Percentiles rank a stretch among this genome's conserved stretches.
Evolutionary conservation across 176 grass and related monocot species (phyloP).

Genomic region (Triticum dicoccoides): DNA sequence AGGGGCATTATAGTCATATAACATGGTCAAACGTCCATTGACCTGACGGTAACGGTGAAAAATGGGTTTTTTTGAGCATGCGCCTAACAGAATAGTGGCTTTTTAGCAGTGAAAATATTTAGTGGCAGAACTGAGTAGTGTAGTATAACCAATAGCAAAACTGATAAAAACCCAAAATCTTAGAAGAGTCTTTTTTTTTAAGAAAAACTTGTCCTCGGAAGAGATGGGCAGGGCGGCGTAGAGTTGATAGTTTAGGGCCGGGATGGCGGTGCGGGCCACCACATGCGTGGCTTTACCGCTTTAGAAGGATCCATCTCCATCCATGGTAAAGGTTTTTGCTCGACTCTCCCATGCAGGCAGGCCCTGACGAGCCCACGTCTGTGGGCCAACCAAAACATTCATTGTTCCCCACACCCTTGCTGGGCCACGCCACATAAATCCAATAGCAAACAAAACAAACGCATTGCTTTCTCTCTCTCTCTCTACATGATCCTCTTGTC

Average conservation of each 20-base stretch:
- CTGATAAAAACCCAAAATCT: too few relatives aligned
- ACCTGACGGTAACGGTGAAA: too few relatives aligned
- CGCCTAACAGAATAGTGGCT: too few relatives aligned
- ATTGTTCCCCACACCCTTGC: background rate
- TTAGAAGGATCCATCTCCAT: constrained; percentile 91
- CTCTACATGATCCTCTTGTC: constrained; percentile 14
- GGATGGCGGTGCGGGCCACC: constrained; percentile 11
- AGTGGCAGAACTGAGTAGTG: too few relatives aligned
- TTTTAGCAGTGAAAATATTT: too few relatives aligned
- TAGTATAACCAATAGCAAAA: too few relatives aligned
- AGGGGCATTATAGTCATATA: too few relatives aligned
- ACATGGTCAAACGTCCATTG: too few relatives aligned
- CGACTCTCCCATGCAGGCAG: background rate
- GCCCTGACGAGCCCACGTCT: constrained; percentile 22
- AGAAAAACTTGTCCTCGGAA: too few relatives aligned
- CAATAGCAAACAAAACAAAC: constrained; percentile 24
- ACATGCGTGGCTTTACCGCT: constrained; percentile 24
- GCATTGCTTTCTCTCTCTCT: background rate
- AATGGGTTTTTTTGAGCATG: too few relatives aligned
- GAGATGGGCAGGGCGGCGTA: background rate
- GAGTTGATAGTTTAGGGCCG: background rate
- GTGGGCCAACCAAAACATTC: constrained; percentile 36
- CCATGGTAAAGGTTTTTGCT: constrained; percentile 35
- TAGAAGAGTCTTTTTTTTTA: too few relatives aligned
- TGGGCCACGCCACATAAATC: constrained; percentile 68